Evolutionary conservation across 805 yeast species (phyloP).

Genomic region (Hanseniaspora meyeri): DNA sequence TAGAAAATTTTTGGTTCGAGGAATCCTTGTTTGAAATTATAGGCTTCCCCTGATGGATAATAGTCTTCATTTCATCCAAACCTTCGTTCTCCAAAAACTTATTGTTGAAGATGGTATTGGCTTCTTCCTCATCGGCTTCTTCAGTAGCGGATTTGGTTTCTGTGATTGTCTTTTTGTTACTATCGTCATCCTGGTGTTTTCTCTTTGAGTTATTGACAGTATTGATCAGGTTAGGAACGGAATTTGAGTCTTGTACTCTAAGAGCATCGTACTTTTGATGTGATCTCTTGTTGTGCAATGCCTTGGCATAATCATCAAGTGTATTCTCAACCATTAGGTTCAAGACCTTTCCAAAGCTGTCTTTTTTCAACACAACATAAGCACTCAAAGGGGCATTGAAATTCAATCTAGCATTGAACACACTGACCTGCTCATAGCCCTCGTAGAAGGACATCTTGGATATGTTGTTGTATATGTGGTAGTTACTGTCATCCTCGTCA

Average conservation of each 20-base stretch:
- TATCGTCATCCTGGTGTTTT: not conserved
- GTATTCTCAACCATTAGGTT: slow-evolving; percentile 23
- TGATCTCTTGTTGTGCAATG: slow-evolving; percentile 9
- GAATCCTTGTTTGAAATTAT: slow-evolving; percentile 9
- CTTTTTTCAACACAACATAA: slow-evolving; percentile 22
- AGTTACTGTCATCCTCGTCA: not conserved
- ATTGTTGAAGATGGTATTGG: slow-evolving; percentile 25
- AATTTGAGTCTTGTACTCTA: slow-evolving; percentile 13
- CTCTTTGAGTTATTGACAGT: slow-evolving; percentile 7
- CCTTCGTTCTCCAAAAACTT: slow-evolving; percentile 31
- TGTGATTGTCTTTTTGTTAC: not conserved
- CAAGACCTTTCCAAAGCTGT: slow-evolving; percentile 24
- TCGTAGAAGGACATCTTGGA: slow-evolving; percentile 25
- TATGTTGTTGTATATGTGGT: slow-evolving; percentile 6
- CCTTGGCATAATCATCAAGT: slow-evolving; percentile 17
- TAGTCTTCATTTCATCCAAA: slow-evolving; percentile 26
- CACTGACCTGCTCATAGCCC: slow-evolving; percentile 22
- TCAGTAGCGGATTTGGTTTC: not conserved
- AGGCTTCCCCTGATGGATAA: slow-evolving; percentile 11
- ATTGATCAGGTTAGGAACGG: slow-evolving; percentile 5
- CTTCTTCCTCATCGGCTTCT: slow-evolving; percentile 13
- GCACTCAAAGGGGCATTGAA: slow-evolving; percentile 27
- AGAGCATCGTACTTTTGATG: slow-evolving; percentile 12
- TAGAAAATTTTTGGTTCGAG: not conserved
- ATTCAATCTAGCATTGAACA: slow-evolving; percentile 26